These are phyloP conservation scores for Delitschia confertaspora DNA, from an alignment of 495 filamentous ascomycete species.

Conservation along the genomic window DNA sequence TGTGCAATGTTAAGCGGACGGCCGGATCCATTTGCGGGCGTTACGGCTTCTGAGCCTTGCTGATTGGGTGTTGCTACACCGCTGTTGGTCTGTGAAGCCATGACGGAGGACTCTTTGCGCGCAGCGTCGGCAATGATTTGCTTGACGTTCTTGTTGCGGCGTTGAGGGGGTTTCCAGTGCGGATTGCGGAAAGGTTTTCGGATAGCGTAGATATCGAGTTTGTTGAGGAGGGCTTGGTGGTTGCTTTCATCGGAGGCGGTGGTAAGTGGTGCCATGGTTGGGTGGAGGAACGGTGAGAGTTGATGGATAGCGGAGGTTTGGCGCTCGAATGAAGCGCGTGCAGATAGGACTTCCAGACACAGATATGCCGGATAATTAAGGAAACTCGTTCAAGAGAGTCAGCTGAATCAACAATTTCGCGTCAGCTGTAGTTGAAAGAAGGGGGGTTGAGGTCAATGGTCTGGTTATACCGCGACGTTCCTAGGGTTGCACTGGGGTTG, in stretches of 20 bases:
- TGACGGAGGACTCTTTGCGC: constrained; percentile 69
- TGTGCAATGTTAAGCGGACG: constrained; percentile 64
- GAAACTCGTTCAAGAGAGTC: no score
- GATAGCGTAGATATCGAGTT: constrained; percentile 75
- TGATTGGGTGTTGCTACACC: constrained; percentile 64
- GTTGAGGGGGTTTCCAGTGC: constrained; percentile 80
- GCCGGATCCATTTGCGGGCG: constrained; percentile 40
- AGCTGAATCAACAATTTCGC: no score
- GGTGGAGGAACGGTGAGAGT: neutral
- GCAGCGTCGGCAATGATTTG: constrained; percentile 86
- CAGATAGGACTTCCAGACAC: no score
- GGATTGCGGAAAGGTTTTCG: constrained; percentile 81
- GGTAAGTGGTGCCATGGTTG: constrained; percentile 39
- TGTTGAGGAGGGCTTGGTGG: constrained; percentile 55
- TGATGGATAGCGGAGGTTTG: neutral
- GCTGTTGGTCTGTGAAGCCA: constrained; percentile 71
- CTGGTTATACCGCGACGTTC: no score
- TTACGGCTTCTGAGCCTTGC: constrained; percentile 42
- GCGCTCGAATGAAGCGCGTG: no score
- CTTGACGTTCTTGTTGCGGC: constrained; percentile 97
- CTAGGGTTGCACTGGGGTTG: no score
- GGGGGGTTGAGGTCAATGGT: no score
- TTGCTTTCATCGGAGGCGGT: constrained; percentile 35
- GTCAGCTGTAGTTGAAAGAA: no score
- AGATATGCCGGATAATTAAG: no score